Conservation (phyloP, 148 eudicot genomes). For the Heliamphora exappendiculata region DNA sequence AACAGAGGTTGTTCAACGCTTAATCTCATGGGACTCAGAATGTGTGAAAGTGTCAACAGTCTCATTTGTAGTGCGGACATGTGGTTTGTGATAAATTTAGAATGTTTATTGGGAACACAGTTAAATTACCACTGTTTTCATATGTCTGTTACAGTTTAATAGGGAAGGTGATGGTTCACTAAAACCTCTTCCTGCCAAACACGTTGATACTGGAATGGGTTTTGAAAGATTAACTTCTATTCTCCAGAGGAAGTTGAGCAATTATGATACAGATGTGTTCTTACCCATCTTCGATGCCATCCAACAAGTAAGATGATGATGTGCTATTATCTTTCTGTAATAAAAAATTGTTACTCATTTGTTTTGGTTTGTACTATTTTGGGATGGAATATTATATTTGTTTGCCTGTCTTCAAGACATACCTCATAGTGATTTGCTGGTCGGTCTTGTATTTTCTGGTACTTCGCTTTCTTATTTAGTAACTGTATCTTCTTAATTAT, state of each 20-base stretch:
- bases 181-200: slow-evolving; percentile 80
- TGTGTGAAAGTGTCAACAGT: background rate
- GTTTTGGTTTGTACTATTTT: background rate
- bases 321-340: background rate
- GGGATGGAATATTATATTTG: background rate
- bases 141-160: slow-evolving; percentile 55
- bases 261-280: slow-evolving; percentile 95
- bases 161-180: slow-evolving; percentile 82
- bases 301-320: slow-evolving; percentile 50
- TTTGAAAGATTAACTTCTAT: slow-evolving; percentile 97
- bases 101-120: background rate
- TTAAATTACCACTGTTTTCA: background rate
- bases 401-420: background rate
- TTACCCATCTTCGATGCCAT: slow-evolving; percentile 86
- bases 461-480: background rate
- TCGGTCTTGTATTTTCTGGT: background rate
- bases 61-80: background rate
- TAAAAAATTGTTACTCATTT: background rate
- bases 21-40: background rate
- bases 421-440: background rate
- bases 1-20: background rate
- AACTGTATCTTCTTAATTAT: background rate
- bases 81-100: background rate
- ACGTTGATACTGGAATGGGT: slow-evolving; percentile 98
- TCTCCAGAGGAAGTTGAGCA: slow-evolving; percentile 95